Percentiles rank a stretch among this genome's conserved stretches.
Evolutionary conservation across 805 yeast species (phyloP).

Genomic region (Candida ficus): DNA sequence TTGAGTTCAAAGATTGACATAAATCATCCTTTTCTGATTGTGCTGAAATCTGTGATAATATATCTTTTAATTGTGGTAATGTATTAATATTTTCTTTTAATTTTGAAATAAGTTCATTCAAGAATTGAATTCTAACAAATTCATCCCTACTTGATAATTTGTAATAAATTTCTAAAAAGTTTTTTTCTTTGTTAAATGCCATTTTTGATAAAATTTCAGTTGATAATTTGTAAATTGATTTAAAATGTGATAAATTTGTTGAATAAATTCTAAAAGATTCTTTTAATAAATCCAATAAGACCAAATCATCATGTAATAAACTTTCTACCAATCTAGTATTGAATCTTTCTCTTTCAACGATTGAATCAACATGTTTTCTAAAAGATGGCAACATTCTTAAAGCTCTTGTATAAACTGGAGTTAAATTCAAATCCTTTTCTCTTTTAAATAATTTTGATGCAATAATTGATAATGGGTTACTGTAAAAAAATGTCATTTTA

Average conservation of each 20-base stretch:
- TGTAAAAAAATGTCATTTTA: conserved; percentile 23
- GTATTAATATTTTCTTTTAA: conserved; percentile 10
- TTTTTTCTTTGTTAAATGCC: conserved; percentile 12
- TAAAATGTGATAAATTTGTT: conserved; percentile 15
- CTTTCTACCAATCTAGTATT: conserved; percentile 5
- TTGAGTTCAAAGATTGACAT: conserved; percentile 12
- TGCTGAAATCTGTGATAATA: conserved; percentile 10
- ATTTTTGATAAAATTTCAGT: conserved; percentile 14
- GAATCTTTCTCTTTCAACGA: conserved; percentile 8
- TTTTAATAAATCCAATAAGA: conserved; percentile 11
- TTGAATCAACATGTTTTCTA: conserved; percentile 17
- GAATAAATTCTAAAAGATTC: conserved; percentile 17
- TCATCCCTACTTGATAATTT: conserved; percentile 21
- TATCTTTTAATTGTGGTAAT: conserved; percentile 5
- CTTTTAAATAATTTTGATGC: conserved; percentile 9
- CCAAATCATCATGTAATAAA: conserved; percentile 19
- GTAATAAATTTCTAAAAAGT: conserved; percentile 19
- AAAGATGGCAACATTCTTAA: conserved; percentile 34
- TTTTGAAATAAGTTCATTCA: conserved; percentile 19
- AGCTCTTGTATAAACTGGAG: conserved; percentile 18
- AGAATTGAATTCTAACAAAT: conserved; percentile 19
- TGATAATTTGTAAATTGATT: conserved; percentile 15
- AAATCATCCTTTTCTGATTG: conserved; percentile 9
- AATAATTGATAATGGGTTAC: conserved; percentile 17
- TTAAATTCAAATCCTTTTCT: conserved; percentile 1